phyloP scores from a whole-genome alignment of 495 filamentous ascomycete genomes.

The Penicillium subrubescens region DNA sequence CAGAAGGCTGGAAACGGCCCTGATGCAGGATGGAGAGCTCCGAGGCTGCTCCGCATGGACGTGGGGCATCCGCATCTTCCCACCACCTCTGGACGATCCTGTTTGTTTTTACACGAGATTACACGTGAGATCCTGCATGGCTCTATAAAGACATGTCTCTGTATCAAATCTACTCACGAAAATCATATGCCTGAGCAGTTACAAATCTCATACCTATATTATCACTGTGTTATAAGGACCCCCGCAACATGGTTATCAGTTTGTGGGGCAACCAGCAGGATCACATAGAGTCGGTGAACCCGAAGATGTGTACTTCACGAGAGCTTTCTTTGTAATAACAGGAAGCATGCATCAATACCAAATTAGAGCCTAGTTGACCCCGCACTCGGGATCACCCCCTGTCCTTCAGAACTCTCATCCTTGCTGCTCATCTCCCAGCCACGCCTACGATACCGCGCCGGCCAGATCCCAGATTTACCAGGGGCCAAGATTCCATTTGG shows the following conservation, averaged over 20 bases:
- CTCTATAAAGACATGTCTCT: neutral
- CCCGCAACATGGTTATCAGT: neutral
- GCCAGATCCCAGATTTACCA: conserved; percentile 59
- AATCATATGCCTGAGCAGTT: neutral
- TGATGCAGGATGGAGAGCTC: conserved; percentile 4
- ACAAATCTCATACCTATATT: neutral
- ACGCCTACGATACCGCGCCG: conserved; percentile 46
- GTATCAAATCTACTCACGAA: neutral
- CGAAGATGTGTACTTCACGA: neutral
- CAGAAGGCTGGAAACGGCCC: neutral
- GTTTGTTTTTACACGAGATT: neutral
- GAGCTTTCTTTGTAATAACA: neutral
- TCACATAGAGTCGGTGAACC: neutral
- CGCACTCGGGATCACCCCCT: conserved; percentile 9
- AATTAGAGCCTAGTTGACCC: neutral
- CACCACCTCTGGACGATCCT: neutral
- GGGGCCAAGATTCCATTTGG: conserved; percentile 58
- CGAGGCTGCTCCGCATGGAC: conserved; percentile 1
- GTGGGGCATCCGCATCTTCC: conserved; percentile 3
- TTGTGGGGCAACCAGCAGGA: neutral
- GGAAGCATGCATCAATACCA: neutral
- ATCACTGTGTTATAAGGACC: neutral
- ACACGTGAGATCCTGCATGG: neutral
- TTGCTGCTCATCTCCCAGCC: conserved; percentile 16
- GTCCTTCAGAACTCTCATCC: conserved; percentile 10